These are phyloP conservation scores for Hirschioporus abietinus DNA, from an alignment of 768 basidiomycete species.

Conservation along the genomic window DNA sequence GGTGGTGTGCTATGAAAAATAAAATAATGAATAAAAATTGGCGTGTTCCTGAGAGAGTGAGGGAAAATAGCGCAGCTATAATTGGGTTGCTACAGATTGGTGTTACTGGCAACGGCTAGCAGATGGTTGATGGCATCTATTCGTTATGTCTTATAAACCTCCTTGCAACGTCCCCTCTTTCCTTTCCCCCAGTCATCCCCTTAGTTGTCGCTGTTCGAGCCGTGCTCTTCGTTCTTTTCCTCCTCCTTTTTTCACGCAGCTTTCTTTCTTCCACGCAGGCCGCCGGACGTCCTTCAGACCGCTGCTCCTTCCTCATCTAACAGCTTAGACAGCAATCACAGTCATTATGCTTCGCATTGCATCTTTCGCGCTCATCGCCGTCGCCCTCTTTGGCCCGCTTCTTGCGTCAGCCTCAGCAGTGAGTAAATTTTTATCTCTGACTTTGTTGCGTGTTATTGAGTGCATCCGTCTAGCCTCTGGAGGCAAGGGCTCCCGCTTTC, in stretches of 20 bases:
- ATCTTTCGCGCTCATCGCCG: slow-evolving; percentile 34
- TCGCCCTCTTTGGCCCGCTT: slow-evolving; percentile 36
- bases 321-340: slow-evolving; percentile 5
- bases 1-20: not conserved
- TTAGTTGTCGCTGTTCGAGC: slow-evolving; percentile 2
- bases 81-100: not conserved
- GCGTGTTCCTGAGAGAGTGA: slow-evolving; percentile 6
- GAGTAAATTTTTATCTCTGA: slow-evolving; percentile 23
- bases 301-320: slow-evolving; percentile 14
- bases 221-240: slow-evolving; percentile 2
- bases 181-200: not conserved
- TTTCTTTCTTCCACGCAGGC: slow-evolving; percentile 17
- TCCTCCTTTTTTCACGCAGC: not conserved
- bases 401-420: slow-evolving; percentile 34
- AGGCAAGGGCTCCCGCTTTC: slow-evolving; percentile 27
- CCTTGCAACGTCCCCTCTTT: not conserved
- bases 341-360: slow-evolving; percentile 27
- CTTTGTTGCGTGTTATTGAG: not conserved
- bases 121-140: slow-evolving; percentile 3
- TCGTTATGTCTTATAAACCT: not conserved
- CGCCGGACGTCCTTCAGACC: slow-evolving; percentile 15
- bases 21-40: slow-evolving; percentile 5
- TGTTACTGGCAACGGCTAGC: slow-evolving; percentile 2
- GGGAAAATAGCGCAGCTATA: not conserved
- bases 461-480: slow-evolving; percentile 11